phyloP scores from a whole-genome alignment of 2,329 filamentous ascomycete species.

The Mollisia scopiformis region DNA sequence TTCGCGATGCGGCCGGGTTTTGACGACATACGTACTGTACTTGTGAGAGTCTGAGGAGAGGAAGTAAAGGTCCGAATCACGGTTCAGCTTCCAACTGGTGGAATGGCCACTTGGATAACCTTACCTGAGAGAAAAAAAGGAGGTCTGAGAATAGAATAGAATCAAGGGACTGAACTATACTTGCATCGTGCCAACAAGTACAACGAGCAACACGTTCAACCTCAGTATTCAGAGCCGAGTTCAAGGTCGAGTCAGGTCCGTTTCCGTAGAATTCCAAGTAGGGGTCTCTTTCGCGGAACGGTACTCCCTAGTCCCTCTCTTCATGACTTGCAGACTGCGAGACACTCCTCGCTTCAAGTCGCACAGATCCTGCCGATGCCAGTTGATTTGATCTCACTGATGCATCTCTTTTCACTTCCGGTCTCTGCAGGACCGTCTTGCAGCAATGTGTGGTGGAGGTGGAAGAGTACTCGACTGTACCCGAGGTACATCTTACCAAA shows the following conservation, averaged over 20 bases:
- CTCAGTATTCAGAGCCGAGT: background rate
- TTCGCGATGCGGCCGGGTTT: background rate
- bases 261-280: background rate
- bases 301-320: background rate
- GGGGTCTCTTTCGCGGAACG: background rate
- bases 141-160: background rate
- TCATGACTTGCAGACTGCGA: background rate
- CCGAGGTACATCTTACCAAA: background rate
- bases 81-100: background rate
- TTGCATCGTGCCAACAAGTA: too few relatives aligned
- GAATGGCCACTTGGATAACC: background rate
- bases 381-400: background rate
- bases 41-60: too few relatives aligned
- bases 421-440: background rate
- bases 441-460: background rate
- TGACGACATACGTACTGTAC: too few relatives aligned
- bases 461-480: background rate
- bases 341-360: background rate
- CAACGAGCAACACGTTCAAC: too few relatives aligned
- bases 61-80: background rate
- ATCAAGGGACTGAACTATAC: too few relatives aligned
- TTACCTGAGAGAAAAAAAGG: background rate
- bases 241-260: background rate
- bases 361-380: background rate
- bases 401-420: background rate